Evolutionary conservation across 2,329 filamentous ascomycete genomes (phyloP).

Genomic region (Emmonsia crescens): DNA sequence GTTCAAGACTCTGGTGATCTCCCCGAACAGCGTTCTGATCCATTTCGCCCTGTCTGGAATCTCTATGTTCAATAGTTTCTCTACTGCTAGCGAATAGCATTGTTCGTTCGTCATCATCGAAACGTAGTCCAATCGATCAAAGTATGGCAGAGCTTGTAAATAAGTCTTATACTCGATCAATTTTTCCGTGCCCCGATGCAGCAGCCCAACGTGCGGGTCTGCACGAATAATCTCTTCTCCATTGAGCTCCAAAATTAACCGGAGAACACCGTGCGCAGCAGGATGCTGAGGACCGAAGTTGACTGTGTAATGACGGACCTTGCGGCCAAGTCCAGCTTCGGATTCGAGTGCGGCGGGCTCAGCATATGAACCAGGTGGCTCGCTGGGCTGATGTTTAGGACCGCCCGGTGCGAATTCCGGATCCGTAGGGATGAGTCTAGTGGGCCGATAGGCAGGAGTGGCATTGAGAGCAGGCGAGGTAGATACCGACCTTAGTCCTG

Average conservation of each 20-base stretch:
- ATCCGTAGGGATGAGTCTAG: slow-evolving; percentile 48
- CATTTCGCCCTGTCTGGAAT: slow-evolving; percentile 92
- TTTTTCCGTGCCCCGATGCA: slow-evolving; percentile 97
- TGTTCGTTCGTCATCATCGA: slow-evolving; percentile 99
- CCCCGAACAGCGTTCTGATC: slow-evolving; percentile 90
- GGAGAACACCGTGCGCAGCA: slow-evolving; percentile 93
- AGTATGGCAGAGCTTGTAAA: slow-evolving; percentile 94
- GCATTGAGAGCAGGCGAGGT: slow-evolving; percentile 45
- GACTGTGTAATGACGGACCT: slow-evolving; percentile 97
- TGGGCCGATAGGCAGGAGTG: slow-evolving; percentile 39
- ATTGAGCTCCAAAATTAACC: slow-evolving; percentile 92
- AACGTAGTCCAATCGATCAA: slow-evolving; percentile 96
- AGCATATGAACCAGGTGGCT: background rate
- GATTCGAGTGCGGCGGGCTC: slow-evolving; percentile 35
- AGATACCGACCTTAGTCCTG: slow-evolving; percentile 45
- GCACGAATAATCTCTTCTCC: slow-evolving; percentile 95
- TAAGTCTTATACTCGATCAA: slow-evolving; percentile 99
- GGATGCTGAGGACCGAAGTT: slow-evolving; percentile 99
- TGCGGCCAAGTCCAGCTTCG: slow-evolving; percentile 47
- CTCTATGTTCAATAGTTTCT: slow-evolving; percentile 96
- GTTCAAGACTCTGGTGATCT: slow-evolving; percentile 89
- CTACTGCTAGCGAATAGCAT: slow-evolving; percentile 86
- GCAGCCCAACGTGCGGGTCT: slow-evolving; percentile 90
- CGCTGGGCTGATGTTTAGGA: slow-evolving; percentile 27
- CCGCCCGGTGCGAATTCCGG: slow-evolving; percentile 39